phyloP scores from a whole-genome alignment of 2,329 filamentous ascomycete species.

The Cercospora sojina region DNA sequence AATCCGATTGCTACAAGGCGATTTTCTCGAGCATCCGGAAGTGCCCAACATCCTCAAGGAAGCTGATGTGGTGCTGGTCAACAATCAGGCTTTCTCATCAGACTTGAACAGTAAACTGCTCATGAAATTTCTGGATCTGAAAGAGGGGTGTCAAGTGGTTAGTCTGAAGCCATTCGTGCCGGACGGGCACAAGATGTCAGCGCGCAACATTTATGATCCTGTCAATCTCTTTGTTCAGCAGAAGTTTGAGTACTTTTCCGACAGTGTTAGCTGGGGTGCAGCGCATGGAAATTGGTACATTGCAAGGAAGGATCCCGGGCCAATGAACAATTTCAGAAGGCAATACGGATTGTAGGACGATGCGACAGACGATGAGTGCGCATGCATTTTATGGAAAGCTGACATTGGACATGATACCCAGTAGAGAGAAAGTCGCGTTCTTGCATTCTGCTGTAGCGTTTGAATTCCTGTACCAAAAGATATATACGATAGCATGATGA shows the following conservation, averaged over 20 bases:
- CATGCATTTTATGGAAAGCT: background rate
- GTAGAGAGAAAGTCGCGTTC: background rate
- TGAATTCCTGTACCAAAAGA: background rate
- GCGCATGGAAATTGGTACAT: slow-evolving; percentile 79
- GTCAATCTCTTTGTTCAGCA: slow-evolving; percentile 78
- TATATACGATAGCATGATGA: background rate
- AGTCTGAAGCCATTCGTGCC: slow-evolving; percentile 90
- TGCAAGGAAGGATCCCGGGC: slow-evolving; percentile 69
- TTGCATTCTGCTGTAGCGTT: background rate
- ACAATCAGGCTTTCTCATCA: slow-evolving; percentile 94
- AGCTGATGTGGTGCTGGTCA: slow-evolving; percentile 94
- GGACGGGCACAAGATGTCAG: slow-evolving; percentile 70
- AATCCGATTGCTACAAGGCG: slow-evolving; percentile 76
- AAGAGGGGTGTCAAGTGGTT: slow-evolving; percentile 84
- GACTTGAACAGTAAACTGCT: slow-evolving; percentile 81
- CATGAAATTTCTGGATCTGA: slow-evolving; percentile 89
- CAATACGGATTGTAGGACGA: slow-evolving; percentile 24
- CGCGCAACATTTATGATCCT: slow-evolving; percentile 74
- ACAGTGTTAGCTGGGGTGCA: slow-evolving; percentile 85
- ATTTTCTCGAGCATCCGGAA: slow-evolving; percentile 72
- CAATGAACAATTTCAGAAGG: slow-evolving; percentile 51
- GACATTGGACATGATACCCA: background rate
- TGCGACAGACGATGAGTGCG: slow-evolving; percentile 3
- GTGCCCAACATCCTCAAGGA: slow-evolving; percentile 73
- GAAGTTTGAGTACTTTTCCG: slow-evolving; percentile 65